A percentile compares a stretch with the other conserved stretches of the same genome.
Evolutionary conservation across 75 land plant species (phyloP).

Genomic region (Cupressus sempervirens): DNA sequence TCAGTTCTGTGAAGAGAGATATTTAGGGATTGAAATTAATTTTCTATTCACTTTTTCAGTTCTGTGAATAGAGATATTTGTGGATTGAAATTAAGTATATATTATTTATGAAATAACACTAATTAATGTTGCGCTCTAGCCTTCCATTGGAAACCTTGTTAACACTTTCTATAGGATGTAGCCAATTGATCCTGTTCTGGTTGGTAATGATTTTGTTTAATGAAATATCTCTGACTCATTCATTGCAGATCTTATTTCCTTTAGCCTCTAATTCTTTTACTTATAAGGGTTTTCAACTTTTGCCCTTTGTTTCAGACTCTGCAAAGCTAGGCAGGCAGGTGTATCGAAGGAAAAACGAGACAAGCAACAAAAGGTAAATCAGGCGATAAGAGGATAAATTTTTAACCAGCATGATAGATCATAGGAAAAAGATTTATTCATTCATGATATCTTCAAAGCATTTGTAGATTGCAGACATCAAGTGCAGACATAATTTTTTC

Average conservation of each 20-base stretch:
- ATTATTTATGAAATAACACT: background rate
- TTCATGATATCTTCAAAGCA: no score
- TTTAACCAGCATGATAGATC: background rate
- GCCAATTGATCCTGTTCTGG: background rate
- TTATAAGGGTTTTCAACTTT: background rate
- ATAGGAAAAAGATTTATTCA: background rate
- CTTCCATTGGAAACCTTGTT: background rate
- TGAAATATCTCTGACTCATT: background rate
- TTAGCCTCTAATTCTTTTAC: background rate
- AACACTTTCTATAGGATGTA: background rate
- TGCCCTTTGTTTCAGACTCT: slow-evolving; percentile 43
- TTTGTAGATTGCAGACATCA: no score
- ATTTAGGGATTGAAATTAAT: no score
- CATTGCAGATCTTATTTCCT: background rate
- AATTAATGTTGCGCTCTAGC: background rate
- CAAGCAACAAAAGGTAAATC: slow-evolving; percentile 73
- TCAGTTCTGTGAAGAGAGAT: no score
- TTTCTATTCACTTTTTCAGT: no score
- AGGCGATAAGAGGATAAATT: slow-evolving; percentile 33
- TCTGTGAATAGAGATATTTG: no score
- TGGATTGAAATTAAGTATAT: no score
- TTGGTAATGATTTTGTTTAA: background rate
- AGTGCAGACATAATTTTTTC: no score
- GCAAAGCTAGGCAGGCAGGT: slow-evolving; percentile 76
- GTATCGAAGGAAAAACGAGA: slow-evolving; percentile 76